A percentile compares a stretch with the other conserved stretches of the same genome.
Evolutionary conservation across 768 basidiomycete species (phyloP).

Genomic region (Exsudoporus frostii): DNA sequence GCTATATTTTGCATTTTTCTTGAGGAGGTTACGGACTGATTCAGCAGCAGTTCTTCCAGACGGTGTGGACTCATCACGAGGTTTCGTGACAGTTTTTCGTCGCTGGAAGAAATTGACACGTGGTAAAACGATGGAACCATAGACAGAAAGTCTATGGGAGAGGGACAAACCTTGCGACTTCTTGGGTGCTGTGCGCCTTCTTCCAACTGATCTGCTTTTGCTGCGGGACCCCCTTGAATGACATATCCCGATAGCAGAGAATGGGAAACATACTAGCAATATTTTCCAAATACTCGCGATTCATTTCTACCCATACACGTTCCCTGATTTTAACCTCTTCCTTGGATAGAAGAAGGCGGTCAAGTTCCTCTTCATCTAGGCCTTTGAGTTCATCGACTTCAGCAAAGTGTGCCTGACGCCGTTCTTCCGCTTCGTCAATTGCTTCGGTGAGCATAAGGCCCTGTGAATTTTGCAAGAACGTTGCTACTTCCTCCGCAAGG

Average conservation of each 20-base stretch:
- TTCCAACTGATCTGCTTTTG: constrained; percentile 61
- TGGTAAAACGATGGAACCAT: constrained; percentile 10
- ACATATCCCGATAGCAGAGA: constrained; percentile 23
- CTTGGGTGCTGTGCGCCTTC: constrained; percentile 41
- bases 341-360: constrained; percentile 71
- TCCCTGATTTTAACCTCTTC: constrained; percentile 86
- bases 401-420: constrained; percentile 51
- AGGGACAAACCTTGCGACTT: constrained; percentile 77
- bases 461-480: constrained; percentile 59
- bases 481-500: constrained; percentile 68
- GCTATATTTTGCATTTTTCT: constrained; percentile 85
- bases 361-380: constrained; percentile 89
- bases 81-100: constrained; percentile 61
- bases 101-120: constrained; percentile 42
- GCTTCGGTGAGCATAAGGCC: constrained; percentile 58
- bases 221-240: constrained; percentile 52
- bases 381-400: constrained; percentile 61
- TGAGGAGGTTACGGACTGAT: constrained; percentile 51
- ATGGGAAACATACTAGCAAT: constrained; percentile 55
- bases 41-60: constrained; percentile 35
- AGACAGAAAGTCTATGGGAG: constrained; percentile 28
- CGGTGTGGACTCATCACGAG: constrained; percentile 69
- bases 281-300: constrained; percentile 85
- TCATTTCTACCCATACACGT: constrained; percentile 91
- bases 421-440: constrained; percentile 64